A percentile compares a stretch with the other conserved stretches of the same genome.
Conservation (phyloP, 352 stramenopile species). For the Pilasporangium apinafurcum region DNA sequence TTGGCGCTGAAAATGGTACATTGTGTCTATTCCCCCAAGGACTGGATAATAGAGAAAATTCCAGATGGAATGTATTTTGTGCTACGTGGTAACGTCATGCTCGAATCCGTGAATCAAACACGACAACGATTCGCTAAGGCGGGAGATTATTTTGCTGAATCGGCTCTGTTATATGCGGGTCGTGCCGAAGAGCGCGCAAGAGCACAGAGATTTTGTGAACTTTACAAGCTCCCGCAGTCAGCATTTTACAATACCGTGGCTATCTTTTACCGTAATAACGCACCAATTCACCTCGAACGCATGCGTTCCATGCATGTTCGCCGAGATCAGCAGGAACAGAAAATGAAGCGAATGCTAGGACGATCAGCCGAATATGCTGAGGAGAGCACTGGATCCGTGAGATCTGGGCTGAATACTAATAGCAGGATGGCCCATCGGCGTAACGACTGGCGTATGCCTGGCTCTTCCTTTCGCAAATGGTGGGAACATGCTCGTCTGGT, state of each 20-base stretch:
- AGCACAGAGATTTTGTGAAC: slow-evolving; percentile 63
- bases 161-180: slow-evolving; percentile 32
- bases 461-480: slow-evolving; percentile 46
- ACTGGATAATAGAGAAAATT: slow-evolving; percentile 69
- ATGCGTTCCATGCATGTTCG: slow-evolving; percentile 52
- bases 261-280: slow-evolving; percentile 42
- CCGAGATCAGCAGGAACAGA: slow-evolving; percentile 65
- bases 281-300: slow-evolving; percentile 20
- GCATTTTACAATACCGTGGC: slow-evolving; percentile 44
- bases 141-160: slow-evolving; percentile 53
- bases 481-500: slow-evolving; percentile 52
- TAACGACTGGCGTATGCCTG: slow-evolving; percentile 39
- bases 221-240: slow-evolving; percentile 59
- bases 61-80: slow-evolving; percentile 66
- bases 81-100: slow-evolving; percentile 39
- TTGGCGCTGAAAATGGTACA: slow-evolving; percentile 40
- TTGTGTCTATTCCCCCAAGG: slow-evolving; percentile 52
- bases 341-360: slow-evolving; percentile 72
- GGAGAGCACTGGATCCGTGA: slow-evolving; percentile 4
- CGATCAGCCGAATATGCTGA: slow-evolving; percentile 18
- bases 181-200: slow-evolving; percentile 41
- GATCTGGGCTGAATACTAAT: neutral
- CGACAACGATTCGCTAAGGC: slow-evolving; percentile 27
- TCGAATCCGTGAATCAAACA: slow-evolving; percentile 17
- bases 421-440: neutral